phyloP scores from a whole-genome alignment of 2,329 filamentous ascomycete genomes.

The Aspergillus vadensis region DNA sequence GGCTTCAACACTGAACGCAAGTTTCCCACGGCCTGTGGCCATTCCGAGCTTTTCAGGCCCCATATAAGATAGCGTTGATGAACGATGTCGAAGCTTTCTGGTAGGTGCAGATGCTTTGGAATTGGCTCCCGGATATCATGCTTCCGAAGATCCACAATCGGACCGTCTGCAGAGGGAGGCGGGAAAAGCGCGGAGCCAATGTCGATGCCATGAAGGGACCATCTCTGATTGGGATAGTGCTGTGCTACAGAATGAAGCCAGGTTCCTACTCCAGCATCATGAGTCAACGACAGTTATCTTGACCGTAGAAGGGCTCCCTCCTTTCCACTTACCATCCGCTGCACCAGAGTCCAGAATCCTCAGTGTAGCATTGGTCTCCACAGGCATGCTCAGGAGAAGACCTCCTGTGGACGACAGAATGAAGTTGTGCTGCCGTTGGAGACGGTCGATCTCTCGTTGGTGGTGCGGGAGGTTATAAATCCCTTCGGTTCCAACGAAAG shows the following conservation, averaged over 20 bases:
- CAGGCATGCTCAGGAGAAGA: conserved; percentile 1
- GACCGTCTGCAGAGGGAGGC: background rate
- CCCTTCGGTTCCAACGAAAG: conserved; percentile 17
- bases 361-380: background rate
- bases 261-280: conserved; percentile 1
- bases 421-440: conserved; percentile 15
- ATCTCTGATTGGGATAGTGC: conserved; percentile 1
- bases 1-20: conserved; percentile 9
- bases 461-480: conserved; percentile 18
- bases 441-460: conserved; percentile 11
- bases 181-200: conserved; percentile 12
- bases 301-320: too few relatives aligned
- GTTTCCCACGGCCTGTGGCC: conserved; percentile 9
- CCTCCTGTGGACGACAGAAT: conserved; percentile 13
- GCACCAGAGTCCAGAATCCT: conserved; percentile 14
- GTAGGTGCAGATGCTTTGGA: conserved; percentile 7
- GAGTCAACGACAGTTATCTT: background rate
- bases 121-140: conserved; percentile 15
- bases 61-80: conserved; percentile 19
- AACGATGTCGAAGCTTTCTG: conserved; percentile 12
- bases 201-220: conserved; percentile 14
- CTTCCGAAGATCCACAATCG: conserved; percentile 1
- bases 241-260: conserved; percentile 13
- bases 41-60: conserved; percentile 13
- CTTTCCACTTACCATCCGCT: conserved; percentile 14